A percentile compares a stretch with the other conserved stretches of the same genome.
Conservation (phyloP, 441 rosid genomes). For the Mallotus japonicus region DNA sequence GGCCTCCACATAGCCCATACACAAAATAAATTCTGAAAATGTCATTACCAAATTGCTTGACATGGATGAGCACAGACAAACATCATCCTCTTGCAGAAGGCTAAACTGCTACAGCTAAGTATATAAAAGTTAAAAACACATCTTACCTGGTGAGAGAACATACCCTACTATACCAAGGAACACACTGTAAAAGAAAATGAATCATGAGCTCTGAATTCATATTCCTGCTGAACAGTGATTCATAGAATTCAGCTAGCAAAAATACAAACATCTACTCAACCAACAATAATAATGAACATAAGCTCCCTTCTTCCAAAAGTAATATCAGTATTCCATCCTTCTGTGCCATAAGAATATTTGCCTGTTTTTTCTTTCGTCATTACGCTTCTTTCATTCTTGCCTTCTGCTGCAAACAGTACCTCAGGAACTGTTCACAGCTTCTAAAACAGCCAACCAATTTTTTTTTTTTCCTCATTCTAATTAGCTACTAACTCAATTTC, state of each 20-base stretch:
- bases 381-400: not conserved
- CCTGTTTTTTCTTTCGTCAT: no score
- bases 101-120: no score
- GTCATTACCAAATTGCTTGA: not conserved
- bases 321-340: not conserved
- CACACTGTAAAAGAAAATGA: not conserved
- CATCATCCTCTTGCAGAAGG: no score
- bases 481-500: not conserved
- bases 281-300: no score
- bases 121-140: no score
- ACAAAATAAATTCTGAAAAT: no score
- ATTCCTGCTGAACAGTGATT: not conserved
- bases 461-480: not conserved
- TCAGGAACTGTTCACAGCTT: not conserved
- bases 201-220: not conserved
- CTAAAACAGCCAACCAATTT: not conserved
- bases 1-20: not conserved
- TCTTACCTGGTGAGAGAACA: no score
- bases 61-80: not conserved
- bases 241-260: not conserved
- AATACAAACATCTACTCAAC: not conserved
- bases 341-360: not conserved
- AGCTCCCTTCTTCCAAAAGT: no score
- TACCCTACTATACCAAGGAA: not conserved
- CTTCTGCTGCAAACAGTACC: not conserved